A percentile compares a stretch with the other conserved stretches of the same genome.
phyloP scores from a whole-genome alignment of 805 yeast species.

The Ogataea saltuana region DNA sequence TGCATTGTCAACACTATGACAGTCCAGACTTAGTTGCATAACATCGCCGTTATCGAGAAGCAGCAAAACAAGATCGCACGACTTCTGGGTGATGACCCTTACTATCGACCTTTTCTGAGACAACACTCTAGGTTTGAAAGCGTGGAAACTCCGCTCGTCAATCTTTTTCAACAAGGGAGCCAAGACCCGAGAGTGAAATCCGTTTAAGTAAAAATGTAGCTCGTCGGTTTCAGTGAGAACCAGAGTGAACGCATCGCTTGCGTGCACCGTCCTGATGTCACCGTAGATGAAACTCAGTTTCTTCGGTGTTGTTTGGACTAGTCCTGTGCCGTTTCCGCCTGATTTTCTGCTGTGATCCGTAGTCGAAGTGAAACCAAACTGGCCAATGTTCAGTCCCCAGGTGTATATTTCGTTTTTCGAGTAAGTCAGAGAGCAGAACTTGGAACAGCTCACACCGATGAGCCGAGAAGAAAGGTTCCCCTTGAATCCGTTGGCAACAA shows the following conservation, averaged over 20 bases:
- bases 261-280: conserved; percentile 53
- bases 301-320: conserved; percentile 18
- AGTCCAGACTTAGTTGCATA: conserved; percentile 38
- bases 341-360: conserved; percentile 17
- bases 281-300: conserved; percentile 46
- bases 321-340: conserved; percentile 8
- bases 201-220: conserved; percentile 60
- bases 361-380: conserved; percentile 57
- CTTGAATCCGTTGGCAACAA: conserved; percentile 45
- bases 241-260: conserved; percentile 70
- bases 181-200: conserved; percentile 52
- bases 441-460: conserved; percentile 59
- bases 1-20: conserved; percentile 32
- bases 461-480: conserved; percentile 32
- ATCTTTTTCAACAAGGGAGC: conserved; percentile 35
- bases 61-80: conserved; percentile 46
- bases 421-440: conserved; percentile 66
- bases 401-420: conserved; percentile 48
- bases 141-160: conserved; percentile 48
- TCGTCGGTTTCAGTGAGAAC: conserved; percentile 59
- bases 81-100: conserved; percentile 38
- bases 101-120: conserved; percentile 41
- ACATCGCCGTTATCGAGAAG: conserved; percentile 63
- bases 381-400: conserved; percentile 86
- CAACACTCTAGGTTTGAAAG: conserved; percentile 53